Conservation (phyloP, 345 rosid genomes). For the Melaleuca quinquenervia region DNA sequence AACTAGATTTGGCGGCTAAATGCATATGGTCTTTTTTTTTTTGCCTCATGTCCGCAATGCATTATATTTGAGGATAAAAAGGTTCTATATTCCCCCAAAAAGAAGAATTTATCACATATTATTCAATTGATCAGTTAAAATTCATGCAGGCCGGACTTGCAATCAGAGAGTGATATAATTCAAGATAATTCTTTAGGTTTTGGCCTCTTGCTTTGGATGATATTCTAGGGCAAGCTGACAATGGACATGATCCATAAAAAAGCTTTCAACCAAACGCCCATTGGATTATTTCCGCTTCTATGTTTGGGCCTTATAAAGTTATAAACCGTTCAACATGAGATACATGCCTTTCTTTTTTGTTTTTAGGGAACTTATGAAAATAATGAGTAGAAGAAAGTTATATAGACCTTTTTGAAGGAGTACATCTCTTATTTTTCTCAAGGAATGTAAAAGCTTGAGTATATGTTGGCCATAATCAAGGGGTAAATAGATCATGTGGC, state of each 20-base stretch:
- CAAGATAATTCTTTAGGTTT: background rate
- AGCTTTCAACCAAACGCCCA: background rate
- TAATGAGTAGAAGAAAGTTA: background rate
- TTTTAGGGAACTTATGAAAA: background rate
- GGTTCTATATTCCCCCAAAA: background rate
- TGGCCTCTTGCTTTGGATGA: background rate
- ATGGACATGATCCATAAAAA: background rate
- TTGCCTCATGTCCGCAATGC: background rate
- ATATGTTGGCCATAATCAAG: background rate
- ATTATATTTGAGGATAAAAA: background rate
- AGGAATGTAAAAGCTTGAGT: background rate
- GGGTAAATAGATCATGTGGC: background rate
- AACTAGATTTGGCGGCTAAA: background rate
- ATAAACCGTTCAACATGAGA: background rate
- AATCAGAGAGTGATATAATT: background rate
- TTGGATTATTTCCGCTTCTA: background rate
- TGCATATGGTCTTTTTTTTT: background rate
- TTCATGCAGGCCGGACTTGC: background rate
- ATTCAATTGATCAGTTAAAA: too few species aligned
- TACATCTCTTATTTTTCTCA: background rate
- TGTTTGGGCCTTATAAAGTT: background rate
- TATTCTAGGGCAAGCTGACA: background rate
- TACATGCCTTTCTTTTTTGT: background rate
- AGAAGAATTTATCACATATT: background rate
- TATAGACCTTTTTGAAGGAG: background rate